These are phyloP conservation scores for Pythium periplocum DNA, from an alignment of 352 stramenopile genomes.

Conservation along the genomic window DNA sequence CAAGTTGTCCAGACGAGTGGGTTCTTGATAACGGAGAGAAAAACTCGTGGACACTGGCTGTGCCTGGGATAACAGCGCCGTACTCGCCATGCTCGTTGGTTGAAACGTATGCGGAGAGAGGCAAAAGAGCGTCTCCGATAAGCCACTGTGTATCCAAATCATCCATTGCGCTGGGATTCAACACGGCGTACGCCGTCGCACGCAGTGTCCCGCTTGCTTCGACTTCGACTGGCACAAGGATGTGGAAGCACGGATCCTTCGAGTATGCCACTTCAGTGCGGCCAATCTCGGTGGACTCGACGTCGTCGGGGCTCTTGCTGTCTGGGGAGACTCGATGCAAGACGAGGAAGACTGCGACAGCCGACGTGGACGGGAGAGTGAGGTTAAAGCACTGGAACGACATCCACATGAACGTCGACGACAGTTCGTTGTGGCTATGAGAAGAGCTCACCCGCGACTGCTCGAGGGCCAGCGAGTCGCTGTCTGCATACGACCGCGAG, in stretches of 20 bases:
- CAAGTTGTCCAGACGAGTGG: conserved; percentile 61
- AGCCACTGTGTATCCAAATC: conserved; percentile 75
- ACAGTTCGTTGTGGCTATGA: no score
- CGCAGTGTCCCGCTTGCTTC: conserved; percentile 42
- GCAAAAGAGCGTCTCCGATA: conserved; percentile 53
- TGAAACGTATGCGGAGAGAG: conserved; percentile 46
- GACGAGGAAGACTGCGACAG: conserved; percentile 59
- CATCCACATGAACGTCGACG: conserved; percentile 44
- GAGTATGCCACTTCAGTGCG: conserved; percentile 71
- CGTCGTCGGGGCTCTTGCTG: conserved; percentile 14
- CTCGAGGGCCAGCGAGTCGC: conserved; percentile 5
- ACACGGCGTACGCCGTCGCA: conserved; percentile 65
- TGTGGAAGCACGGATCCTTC: conserved; percentile 67
- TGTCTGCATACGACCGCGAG: conserved; percentile 2
- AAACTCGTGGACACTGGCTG: conserved; percentile 40
- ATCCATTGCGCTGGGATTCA: conserved; percentile 40
- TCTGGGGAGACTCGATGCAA: conserved; percentile 49
- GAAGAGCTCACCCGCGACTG: conserved; percentile 12
- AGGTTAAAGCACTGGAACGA: conserved; percentile 84
- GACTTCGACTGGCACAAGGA: conserved; percentile 72
- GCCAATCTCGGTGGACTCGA: conserved; percentile 48
- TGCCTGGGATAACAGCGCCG: conserved; percentile 18
- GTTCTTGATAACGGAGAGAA: conserved; percentile 61
- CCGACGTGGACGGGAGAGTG: conserved; percentile 53
- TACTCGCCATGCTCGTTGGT: conserved; percentile 17